Conservation (phyloP, 192 early-diverging fungal genomes). For the Diversispora epigaea region DNA sequence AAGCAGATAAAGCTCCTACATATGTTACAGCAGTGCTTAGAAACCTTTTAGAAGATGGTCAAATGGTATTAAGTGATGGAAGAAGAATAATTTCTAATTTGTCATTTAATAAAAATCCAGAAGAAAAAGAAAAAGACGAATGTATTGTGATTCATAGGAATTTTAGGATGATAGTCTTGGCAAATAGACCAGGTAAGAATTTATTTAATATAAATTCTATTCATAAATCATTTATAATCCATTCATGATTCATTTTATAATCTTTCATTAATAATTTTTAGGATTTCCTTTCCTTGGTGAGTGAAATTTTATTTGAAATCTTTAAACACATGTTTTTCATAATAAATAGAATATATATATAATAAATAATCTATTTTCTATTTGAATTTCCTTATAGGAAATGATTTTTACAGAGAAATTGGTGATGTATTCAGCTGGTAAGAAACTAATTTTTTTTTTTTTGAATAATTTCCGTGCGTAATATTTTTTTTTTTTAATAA, state of each 20-base stretch:
- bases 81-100: conserved; percentile 62
- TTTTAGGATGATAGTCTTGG: conserved; percentile 83
- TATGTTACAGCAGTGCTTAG: conserved; percentile 76
- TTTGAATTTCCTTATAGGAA: conserved; percentile 61
- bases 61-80: conserved; percentile 78
- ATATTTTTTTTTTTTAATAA: not conserved
- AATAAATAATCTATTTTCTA: too few species aligned
- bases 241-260: not conserved
- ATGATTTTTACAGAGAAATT: conserved; percentile 80
- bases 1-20: conserved; percentile 81
- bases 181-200: conserved; percentile 69
- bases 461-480: too few species aligned
- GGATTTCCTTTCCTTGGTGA: conserved; percentile 42
- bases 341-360: too few species aligned
- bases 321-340: too few species aligned
- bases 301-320: not conserved
- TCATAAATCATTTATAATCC: not conserved
- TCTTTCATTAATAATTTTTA: conserved; percentile 5
- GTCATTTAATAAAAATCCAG: conserved; percentile 36
- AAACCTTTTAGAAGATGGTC: conserved; percentile 71
- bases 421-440: conserved; percentile 72
- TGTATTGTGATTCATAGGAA: conserved; percentile 61
- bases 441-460: not conserved
- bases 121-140: conserved; percentile 28
- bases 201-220: not conserved